A percentile compares a stretch with the other conserved stretches of the same genome.
These are phyloP conservation scores for Saccharomycopsis microspora DNA, from an alignment of 805 yeast genomes.

Conservation along the genomic window DNA sequence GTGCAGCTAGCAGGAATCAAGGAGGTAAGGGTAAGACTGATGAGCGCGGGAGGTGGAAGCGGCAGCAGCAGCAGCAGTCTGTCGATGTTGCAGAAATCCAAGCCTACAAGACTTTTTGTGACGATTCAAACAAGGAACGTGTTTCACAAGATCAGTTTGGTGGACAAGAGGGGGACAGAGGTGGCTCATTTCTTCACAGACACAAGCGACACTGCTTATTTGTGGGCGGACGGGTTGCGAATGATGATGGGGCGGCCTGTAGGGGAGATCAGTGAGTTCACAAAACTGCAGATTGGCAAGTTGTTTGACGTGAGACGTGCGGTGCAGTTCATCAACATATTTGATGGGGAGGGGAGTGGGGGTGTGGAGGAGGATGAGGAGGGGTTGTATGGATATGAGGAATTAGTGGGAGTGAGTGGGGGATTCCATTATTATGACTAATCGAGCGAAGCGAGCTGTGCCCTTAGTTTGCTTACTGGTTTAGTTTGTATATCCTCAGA, in stretches of 20 bases:
- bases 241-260: constrained; percentile 27
- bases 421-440: constrained; percentile 10
- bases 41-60: neutral
- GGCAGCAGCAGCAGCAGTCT: neutral
- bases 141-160: constrained; percentile 43
- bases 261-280: constrained; percentile 6
- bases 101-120: constrained; percentile 2
- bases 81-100: neutral
- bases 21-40: constrained; percentile 4
- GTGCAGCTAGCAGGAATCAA: constrained; percentile 3
- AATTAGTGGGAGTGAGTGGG: constrained; percentile 10
- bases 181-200: constrained; percentile 57
- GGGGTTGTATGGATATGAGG: constrained; percentile 11
- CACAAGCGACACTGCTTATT: constrained; percentile 51
- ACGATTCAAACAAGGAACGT: constrained; percentile 41
- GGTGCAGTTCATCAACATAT: constrained; percentile 9
- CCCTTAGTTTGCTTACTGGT: neutral
- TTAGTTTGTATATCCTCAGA: neutral
- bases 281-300: constrained; percentile 10
- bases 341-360: constrained; percentile 1
- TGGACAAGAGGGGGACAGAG: constrained; percentile 30
- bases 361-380: constrained; percentile 11
- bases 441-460: neutral
- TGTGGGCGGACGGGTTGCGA: constrained; percentile 74
- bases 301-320: constrained; percentile 14